Evolutionary conservation across 1,284 basidiomycete genomes (phyloP), one percentile per base, ranked within the genome.

Genomic region (Singerocomus rubriflavus): DNA sequence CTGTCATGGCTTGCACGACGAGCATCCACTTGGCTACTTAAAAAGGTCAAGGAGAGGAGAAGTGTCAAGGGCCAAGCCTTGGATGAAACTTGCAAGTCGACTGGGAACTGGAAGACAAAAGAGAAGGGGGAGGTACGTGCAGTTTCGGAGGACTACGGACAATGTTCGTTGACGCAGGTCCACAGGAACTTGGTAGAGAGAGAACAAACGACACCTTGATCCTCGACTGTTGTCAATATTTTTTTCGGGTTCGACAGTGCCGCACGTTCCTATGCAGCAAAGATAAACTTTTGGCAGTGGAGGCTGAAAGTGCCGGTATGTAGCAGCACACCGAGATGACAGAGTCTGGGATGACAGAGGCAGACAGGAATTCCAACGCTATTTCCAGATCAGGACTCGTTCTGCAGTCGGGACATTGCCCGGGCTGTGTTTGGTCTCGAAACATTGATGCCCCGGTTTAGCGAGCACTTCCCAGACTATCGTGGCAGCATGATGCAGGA

Each of bases 181-280:
- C 32, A 39, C 42, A 60, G 57, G 54, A 54, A 36, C 46, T 63
- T 14, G 57, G 57, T 16, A 53, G 46, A 32, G 74, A 74, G 50
- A 71, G 74, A 57, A 65, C 61, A 46, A 88, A 88, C 58, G 88
- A 91, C 60, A 73, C 75, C 43, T 67, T 82, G 29, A 88, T 91
- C 57, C 67, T 85, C 38, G 87, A 89, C 62, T 91, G 88, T 58
- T 85, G 82, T 59, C 67, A 74, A 55, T 85, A 80, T 63, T 88
- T 84, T 60, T 47, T 41, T 17, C 57, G 42, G 14, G 52, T 57
- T 25, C 69, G 63, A 39, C 64, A 55, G 49, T 64, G 70, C 39
- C 69, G 60, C 46, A 80, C 78, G 11, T 62, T 78, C 46, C 60
- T 89, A 37, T 80, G 82, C 61, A 87, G 81, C 49, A 76, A 73